Evolutionary conservation across 2,329 filamentous ascomycete species (phyloP).

Genomic region (Biscogniauxia marginata): DNA sequence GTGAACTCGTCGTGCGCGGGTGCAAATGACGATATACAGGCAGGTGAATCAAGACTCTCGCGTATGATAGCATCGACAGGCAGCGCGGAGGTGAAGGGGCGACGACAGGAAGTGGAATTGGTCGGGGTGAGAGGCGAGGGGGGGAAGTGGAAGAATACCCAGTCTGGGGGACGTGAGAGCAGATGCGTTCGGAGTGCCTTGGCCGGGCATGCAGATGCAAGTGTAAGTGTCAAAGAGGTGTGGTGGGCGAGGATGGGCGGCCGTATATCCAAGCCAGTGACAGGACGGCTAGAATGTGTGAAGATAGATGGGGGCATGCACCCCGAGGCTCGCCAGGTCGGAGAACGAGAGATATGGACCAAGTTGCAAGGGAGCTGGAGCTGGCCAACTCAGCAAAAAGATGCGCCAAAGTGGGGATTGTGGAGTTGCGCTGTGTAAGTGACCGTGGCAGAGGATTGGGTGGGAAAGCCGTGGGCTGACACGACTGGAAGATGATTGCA

Average conservation of each 20-base stretch:
- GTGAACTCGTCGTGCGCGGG: slow-evolving; percentile 19
- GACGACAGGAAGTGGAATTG: too few species aligned
- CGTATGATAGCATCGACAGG: slow-evolving; percentile 1
- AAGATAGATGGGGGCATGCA: too few species aligned
- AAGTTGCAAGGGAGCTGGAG: slow-evolving; percentile 9
- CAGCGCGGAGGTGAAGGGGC: too few species aligned
- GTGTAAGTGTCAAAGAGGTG: too few species aligned
- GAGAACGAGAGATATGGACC: slow-evolving; percentile 20
- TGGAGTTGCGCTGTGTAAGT: slow-evolving; percentile 17
- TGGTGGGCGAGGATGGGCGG: neutral
- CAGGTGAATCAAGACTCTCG: slow-evolving; percentile 7
- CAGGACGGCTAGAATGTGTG: too few species aligned
- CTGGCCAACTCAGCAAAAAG: slow-evolving; percentile 33
- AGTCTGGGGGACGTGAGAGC: neutral
- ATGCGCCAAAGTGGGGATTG: slow-evolving; percentile 18
- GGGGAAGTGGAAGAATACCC: neutral
- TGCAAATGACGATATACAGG: slow-evolving; percentile 22
- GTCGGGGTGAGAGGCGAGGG: neutral
- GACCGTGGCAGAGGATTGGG: slow-evolving; percentile 29
- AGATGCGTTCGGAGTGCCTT: too few species aligned
- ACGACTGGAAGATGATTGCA: slow-evolving; percentile 24
- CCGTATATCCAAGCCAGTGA: too few species aligned
- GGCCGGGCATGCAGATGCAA: too few species aligned
- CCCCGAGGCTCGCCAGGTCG: slow-evolving; percentile 9
- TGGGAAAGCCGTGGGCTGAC: slow-evolving; percentile 30